These are phyloP conservation scores for Nemania sp. DNA, from an alignment of 2,329 filamentous ascomycete species.

Conservation along the genomic window DNA sequence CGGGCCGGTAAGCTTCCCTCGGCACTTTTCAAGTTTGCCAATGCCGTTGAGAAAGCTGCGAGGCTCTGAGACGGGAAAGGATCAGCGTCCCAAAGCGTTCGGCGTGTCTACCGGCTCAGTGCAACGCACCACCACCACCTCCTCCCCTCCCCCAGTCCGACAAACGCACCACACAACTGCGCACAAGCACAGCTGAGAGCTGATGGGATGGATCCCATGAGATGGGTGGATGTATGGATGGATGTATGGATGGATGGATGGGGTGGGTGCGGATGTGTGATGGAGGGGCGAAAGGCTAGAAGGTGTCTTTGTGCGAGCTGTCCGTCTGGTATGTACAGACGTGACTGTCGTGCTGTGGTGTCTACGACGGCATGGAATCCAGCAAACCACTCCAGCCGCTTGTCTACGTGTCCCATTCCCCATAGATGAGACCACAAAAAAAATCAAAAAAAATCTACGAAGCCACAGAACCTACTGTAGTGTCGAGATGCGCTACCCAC, in stretches of 20 bases:
- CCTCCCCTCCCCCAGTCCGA: constrained; percentile 7
- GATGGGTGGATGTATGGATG: not conserved
- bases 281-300: not conserved
- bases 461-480: constrained; percentile 4
- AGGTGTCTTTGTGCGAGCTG: constrained; percentile 21
- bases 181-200: constrained; percentile 27
- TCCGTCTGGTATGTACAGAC: constrained; percentile 28
- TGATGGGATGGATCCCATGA: constrained; percentile 9
- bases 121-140: constrained; percentile 22
- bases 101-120: constrained; percentile 30
- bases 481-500: constrained; percentile 15
- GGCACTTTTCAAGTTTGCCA: constrained; percentile 31
- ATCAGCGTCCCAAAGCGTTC: constrained; percentile 25
- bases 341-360: constrained; percentile 21
- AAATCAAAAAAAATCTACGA: not conserved
- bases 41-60: constrained; percentile 29
- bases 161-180: constrained; percentile 9
- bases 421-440: constrained; percentile 13
- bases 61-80: constrained; percentile 19
- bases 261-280: not conserved
- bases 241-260: not conserved
- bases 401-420: constrained; percentile 23
- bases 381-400: constrained; percentile 22
- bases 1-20: constrained; percentile 28
- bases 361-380: constrained; percentile 25